Evolutionary conservation across 169 alveolate genomes (phyloP), one percentile per base, ranked within the genome.

Genomic region (Prorocentrum cordatum): DNA sequence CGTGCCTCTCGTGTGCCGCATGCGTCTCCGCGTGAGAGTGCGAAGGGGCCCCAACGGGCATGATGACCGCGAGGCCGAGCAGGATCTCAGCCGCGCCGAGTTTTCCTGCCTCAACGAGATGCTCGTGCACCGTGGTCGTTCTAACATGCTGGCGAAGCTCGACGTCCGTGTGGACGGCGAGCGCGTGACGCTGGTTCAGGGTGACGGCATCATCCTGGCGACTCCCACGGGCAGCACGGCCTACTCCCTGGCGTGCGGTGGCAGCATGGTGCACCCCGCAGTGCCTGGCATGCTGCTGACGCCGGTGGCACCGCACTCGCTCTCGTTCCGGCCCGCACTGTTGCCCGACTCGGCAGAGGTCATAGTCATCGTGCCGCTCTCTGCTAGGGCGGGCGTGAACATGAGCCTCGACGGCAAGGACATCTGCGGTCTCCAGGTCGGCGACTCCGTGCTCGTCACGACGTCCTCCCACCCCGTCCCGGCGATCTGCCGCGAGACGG

Each of bases 181-280:
- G 88, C 50, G 20, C 50, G 91, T 82, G 29, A 82, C 91, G 31
- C 61, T 64, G 80, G 91, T 82, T 50, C 91, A 82, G 18, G 91
- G 80, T 27, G 91, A 82, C n/a, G 91, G 91, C 35, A 73, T 93
- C 24, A 91, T 96, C 68, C 83, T 96, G 18, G 95, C 98, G n/a
- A 97, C 99, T 7, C 99, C 99, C 0, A 96, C 99, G 18, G 99
- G 99, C n/a, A 95, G 99, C 24, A 98, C 99, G 6, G 99, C 99
- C 20, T 98, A 98, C 94, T 95, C 97, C 59, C 93, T 97, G 94
- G 93, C 98, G 14, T 98, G 99, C 1, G 99, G 99, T 62, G 99
- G 99, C 0, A 95, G 99, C 75, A 96, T 98, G 64, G 97, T 98
- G 45, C 97, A 96, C 79, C 97, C 97, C 38, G 95, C 94, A 62